These are phyloP conservation scores for Calonectria pseudoturangicola DNA, from an alignment of 2,329 filamentous ascomycete genomes.

Conservation along the genomic window DNA sequence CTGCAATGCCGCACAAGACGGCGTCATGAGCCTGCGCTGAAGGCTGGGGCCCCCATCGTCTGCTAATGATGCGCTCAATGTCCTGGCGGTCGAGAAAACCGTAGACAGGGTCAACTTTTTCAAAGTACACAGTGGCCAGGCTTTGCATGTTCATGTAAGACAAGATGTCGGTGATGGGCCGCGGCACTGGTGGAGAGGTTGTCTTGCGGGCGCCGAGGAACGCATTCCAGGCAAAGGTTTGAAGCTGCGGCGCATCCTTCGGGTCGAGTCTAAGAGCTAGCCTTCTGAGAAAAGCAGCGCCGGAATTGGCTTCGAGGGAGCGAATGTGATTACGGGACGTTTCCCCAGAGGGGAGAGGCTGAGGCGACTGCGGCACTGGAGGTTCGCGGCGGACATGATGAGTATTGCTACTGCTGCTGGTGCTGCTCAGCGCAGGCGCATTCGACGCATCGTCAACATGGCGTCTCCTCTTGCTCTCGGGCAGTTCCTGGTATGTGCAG, in stretches of 20 bases:
- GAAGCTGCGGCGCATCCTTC: slow-evolving; percentile 70
- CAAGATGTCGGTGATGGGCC: slow-evolving; percentile 67
- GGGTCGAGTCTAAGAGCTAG: slow-evolving; percentile 72
- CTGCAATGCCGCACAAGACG: slow-evolving; percentile 73
- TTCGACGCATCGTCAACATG: background rate
- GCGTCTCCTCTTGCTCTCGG: slow-evolving; percentile 42
- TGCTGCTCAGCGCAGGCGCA: background rate
- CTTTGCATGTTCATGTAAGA: slow-evolving; percentile 68
- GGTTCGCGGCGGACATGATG: background rate
- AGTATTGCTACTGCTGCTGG: background rate
- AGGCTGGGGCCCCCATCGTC: slow-evolving; percentile 58
- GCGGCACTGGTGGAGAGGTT: slow-evolving; percentile 48
- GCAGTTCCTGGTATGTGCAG: slow-evolving; percentile 66
- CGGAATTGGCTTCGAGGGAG: slow-evolving; percentile 74
- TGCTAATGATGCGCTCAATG: slow-evolving; percentile 55
- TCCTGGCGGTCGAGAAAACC: slow-evolving; percentile 65
- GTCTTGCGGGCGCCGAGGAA: slow-evolving; percentile 55
- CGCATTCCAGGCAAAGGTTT: slow-evolving; percentile 74
- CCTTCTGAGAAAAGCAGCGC: slow-evolving; percentile 72
- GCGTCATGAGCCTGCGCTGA: slow-evolving; percentile 51
- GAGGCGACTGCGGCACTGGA: background rate
- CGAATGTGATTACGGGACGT: slow-evolving; percentile 56
- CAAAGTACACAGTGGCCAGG: slow-evolving; percentile 69
- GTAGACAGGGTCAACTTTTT: slow-evolving; percentile 71
- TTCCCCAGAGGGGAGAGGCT: slow-evolving; percentile 37